Base-by-base conservation (phyloP, 176 grass and related monocot genomes). In the Saccharum spontaneum region DNA sequence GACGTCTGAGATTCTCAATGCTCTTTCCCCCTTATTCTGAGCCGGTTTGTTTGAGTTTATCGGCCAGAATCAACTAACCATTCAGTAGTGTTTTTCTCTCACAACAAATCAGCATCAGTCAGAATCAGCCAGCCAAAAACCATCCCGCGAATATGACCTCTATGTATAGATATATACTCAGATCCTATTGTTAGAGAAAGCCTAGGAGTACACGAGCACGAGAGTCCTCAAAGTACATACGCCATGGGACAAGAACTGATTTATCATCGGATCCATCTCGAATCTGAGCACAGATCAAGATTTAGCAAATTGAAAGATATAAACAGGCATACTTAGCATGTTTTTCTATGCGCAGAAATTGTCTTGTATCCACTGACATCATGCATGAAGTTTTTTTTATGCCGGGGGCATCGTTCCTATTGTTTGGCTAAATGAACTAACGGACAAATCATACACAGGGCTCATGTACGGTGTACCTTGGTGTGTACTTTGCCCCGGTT, bases 401-500 rank as follows among this genome's bases (percentile, higher is more conserved):
- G 10, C 3, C 16, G 5, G 16, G 8, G 31, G 18, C 48, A n/a
- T 37, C 4, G 46, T 22, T 55, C 16, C 0, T 20, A 33, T 38
- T 38, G 31, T 13, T 46, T 5, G 12, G 57, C 1, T 8, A 50
- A 31, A 54, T 54, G 50, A 52, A 54, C 50, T 54, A 54, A 20
- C 16, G 12, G 8, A 23, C 44, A 31, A 31, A 50, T 31, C 44
- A 49, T 18, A 18, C 7, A 64, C n/a, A 54, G 6, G 52, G 79
- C 45, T 69, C 22, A 11, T 16, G 66, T 64, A 30, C 64, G 63
- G 78, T 33, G 69, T 86, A 79, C 74, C 54, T 18, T n/a, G 24
- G 7, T 60, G 26, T 48, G 81, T 84, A 73, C 81, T 79, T 57
- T 30, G 75, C 5, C 18, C 30, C 11, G 2, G 17, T 52, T 46